Evolutionary conservation across 2,329 filamentous ascomycete genomes (phyloP).

Genomic region (Ceratocystis destructans): DNA sequence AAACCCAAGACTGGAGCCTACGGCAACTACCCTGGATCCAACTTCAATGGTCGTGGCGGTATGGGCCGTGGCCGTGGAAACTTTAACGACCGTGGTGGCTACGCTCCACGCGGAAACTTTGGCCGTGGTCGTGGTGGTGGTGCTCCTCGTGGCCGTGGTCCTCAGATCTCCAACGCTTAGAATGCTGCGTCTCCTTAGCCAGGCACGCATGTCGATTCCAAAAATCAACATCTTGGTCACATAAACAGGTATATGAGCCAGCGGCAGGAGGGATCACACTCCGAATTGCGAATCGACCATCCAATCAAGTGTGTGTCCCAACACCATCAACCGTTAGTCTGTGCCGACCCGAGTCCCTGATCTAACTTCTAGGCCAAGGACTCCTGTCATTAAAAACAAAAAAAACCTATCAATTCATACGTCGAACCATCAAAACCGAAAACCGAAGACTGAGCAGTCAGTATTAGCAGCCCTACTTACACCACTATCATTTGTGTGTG

Average conservation of each 20-base stretch:
- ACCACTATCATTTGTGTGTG: background rate
- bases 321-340: background rate
- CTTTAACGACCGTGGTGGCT: slow-evolving; percentile 45
- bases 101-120: slow-evolving; percentile 47
- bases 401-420: background rate
- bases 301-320: background rate
- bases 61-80: slow-evolving; percentile 51
- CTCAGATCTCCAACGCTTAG: slow-evolving; percentile 41
- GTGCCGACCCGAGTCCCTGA: background rate
- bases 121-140: slow-evolving; percentile 54
- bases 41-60: slow-evolving; percentile 46
- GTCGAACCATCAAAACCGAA: background rate
- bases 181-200: slow-evolving; percentile 4
- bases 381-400: background rate
- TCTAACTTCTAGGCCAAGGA: slow-evolving; percentile 3
- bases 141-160: slow-evolving; percentile 49
- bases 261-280: background rate
- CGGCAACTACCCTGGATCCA: slow-evolving; percentile 52
- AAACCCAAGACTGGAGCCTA: slow-evolving; percentile 60
- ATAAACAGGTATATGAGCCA: background rate
- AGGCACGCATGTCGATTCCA: slow-evolving; percentile 5
- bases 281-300: background rate
- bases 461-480: background rate
- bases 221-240: background rate
- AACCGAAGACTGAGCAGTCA: background rate